Evolutionary conservation across 331 rosid species (phyloP).

Genomic region (Prunus yedoensis): DNA sequence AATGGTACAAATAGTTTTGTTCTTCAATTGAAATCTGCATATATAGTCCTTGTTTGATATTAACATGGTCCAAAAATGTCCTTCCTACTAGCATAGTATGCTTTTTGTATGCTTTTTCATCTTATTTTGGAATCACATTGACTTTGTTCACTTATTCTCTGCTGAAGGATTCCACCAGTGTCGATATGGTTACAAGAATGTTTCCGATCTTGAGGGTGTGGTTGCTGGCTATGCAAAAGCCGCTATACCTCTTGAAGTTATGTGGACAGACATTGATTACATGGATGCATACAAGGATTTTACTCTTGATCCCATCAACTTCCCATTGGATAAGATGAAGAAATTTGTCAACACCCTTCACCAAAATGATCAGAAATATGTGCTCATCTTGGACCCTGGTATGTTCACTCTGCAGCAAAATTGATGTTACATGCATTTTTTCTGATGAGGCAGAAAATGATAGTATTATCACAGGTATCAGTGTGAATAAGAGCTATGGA

Average conservation of each 20-base stretch:
- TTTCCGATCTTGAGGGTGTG: constrained; percentile 56
- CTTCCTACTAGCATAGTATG: neutral
- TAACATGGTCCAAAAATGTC: neutral
- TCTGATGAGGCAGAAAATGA: neutral
- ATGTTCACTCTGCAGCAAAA: neutral
- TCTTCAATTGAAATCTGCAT: too few relatives aligned
- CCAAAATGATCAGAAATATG: constrained; percentile 71
- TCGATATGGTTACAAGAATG: constrained; percentile 71
- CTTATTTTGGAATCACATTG: neutral
- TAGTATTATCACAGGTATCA: constrained; percentile 47
- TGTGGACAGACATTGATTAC: constrained; percentile 92
- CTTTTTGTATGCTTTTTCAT: neutral
- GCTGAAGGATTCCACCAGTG: constrained; percentile 82
- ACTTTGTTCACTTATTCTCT: neutral
- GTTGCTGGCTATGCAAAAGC: constrained; percentile 70
- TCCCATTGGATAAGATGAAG: constrained; percentile 61
- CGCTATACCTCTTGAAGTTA: constrained; percentile 78
- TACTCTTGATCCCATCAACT: constrained; percentile 83
- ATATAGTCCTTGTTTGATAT: too few relatives aligned
- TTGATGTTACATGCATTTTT: too few relatives aligned
- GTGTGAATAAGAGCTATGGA: constrained; percentile 51
- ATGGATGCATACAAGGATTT: constrained; percentile 91
- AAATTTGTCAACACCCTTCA: constrained; percentile 57
- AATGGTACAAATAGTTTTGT: too few relatives aligned
- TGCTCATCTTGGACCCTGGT: constrained; percentile 82